Base-by-base conservation (phyloP, 495 filamentous ascomycete species). In the Clohesyomyces aquaticus region DNA sequence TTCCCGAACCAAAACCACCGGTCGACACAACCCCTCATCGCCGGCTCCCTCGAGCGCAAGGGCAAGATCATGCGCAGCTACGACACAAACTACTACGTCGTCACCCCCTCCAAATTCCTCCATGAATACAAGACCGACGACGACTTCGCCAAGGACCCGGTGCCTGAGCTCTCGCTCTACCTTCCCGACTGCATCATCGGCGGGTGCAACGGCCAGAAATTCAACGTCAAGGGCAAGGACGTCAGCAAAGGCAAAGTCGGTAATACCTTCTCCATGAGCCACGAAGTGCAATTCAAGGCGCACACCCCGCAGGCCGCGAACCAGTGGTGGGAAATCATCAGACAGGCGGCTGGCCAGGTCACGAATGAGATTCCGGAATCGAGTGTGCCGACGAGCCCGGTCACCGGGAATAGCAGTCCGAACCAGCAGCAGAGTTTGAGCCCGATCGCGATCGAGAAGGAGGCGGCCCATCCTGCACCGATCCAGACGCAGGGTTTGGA, bases 121-220 rank as follows among this genome's bases (percentile, higher is more conserved):
- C 94, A 98, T 76, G 94, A 98, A 72, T 98, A 95, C 81, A 96
- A 96, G 74, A 91, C 93, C 70, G 87, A 87, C 72, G 93, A 98
- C 75, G 88, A 96, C 72, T 78, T 90, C 71, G 83, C 82, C 54
- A 82, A 83, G 67, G 95, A 98, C 61, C 92, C 93, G 6, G 75
- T 78, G 23, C 95, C 93, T 0, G 92, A 98, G 73, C 79, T 92
- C 9, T 91, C 88, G 22, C 86, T 98, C 55, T 98, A 91, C 73
- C 85, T 98, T 8, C 94, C 94, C 46, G 95, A 98, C 72, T 95
- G 93, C 70, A 76, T 84, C 23, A 81, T 98, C 59, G 91, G 93
- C 58, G 80, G 81, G 3, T 80, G 91, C 42, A 83, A 80, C 64
- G 92, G 87, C 43, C 81, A 84, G 65, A 96, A 96, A 74, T 97